These are phyloP conservation scores for Cyberlindnera saturnus DNA, from an alignment of 805 yeast species.

Conservation along the genomic window DNA sequence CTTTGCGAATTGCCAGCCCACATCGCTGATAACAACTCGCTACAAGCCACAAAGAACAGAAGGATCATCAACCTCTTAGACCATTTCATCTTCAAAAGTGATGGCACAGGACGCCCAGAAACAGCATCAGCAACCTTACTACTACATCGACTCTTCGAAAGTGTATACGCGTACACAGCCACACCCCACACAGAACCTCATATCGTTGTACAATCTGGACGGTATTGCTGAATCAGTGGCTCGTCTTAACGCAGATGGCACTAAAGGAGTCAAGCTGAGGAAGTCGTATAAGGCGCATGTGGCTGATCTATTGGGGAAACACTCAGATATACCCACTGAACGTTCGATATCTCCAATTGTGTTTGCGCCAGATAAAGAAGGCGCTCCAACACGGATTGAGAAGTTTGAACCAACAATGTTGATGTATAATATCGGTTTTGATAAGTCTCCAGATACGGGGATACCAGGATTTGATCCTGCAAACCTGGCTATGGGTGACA, in stretches of 20 bases:
- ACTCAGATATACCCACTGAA: slow-evolving; percentile 48
- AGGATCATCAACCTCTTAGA: too few relatives aligned
- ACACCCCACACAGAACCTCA: slow-evolving; percentile 67
- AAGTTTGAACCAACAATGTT: slow-evolving; percentile 46
- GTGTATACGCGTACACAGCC: slow-evolving; percentile 41
- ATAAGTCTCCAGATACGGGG: slow-evolving; percentile 60
- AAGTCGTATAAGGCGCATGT: slow-evolving; percentile 95
- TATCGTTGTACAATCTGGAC: slow-evolving; percentile 60
- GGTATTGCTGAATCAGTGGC: slow-evolving; percentile 76
- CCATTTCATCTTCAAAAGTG: too few relatives aligned
- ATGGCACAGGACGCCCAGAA: too few relatives aligned
- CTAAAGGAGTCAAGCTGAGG: slow-evolving; percentile 86
- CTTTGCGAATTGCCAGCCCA: too few relatives aligned
- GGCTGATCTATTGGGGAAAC: slow-evolving; percentile 77
- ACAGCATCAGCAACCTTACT: slow-evolving; percentile 24
- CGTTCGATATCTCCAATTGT: slow-evolving; percentile 33
- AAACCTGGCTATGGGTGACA: slow-evolving; percentile 52
- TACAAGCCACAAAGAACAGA: too few relatives aligned
- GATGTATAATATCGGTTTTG: slow-evolving; percentile 47
- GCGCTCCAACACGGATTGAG: slow-evolving; percentile 39
- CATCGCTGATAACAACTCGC: too few relatives aligned
- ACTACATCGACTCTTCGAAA: slow-evolving; percentile 32
- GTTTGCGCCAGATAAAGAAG: slow-evolving; percentile 25
- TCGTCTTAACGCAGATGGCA: slow-evolving; percentile 79
- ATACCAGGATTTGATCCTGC: slow-evolving; percentile 72